These are phyloP conservation scores for Tremellales sp. DNA, from an alignment of 1,284 basidiomycete species.

Conservation along the genomic window DNA sequence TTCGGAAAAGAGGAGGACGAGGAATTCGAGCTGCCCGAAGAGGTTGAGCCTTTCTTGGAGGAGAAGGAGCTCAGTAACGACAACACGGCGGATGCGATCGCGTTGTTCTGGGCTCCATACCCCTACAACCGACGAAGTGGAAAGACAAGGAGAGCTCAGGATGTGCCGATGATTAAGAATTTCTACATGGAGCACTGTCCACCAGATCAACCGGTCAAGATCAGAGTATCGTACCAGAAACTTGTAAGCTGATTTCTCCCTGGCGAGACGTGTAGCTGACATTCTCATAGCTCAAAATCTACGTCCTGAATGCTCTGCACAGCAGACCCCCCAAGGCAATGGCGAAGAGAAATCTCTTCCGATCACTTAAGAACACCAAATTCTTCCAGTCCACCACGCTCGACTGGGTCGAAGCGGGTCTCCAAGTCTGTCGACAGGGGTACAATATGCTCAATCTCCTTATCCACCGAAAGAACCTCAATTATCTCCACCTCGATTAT, in stretches of 20 bases:
- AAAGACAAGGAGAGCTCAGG: slow-evolving; percentile 87
- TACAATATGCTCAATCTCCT: slow-evolving; percentile 99
- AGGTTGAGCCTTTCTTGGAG: slow-evolving; percentile 76
- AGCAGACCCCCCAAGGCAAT: slow-evolving; percentile 88
- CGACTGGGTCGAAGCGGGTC: slow-evolving; percentile 98
- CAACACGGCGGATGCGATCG: slow-evolving; percentile 92
- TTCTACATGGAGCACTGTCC: slow-evolving; percentile 99
- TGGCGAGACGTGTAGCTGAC: neutral
- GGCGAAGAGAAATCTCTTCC: slow-evolving; percentile 96
- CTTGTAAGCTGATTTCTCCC: slow-evolving; percentile 49
- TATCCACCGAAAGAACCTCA: slow-evolving; percentile 99
- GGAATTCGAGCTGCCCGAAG: slow-evolving; percentile 81
- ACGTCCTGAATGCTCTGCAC: slow-evolving; percentile 89
- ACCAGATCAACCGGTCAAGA: slow-evolving; percentile 92
- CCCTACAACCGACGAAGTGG: slow-evolving; percentile 93
- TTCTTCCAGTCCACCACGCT: slow-evolving; percentile 98
- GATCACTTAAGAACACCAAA: slow-evolving; percentile 94
- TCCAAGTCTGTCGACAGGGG: slow-evolving; percentile 97
- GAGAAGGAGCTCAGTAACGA: slow-evolving; percentile 82
- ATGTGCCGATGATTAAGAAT: slow-evolving; percentile 92
- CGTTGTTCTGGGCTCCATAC: slow-evolving; percentile 97
- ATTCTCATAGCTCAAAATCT: slow-evolving; percentile 68
- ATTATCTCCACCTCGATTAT: slow-evolving; percentile 64
- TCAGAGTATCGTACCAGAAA: slow-evolving; percentile 99
- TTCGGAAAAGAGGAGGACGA: slow-evolving; percentile 70